phyloP scores from a whole-genome alignment of 2,329 filamentous ascomycete genomes.

The Diaporthe amygdali region DNA sequence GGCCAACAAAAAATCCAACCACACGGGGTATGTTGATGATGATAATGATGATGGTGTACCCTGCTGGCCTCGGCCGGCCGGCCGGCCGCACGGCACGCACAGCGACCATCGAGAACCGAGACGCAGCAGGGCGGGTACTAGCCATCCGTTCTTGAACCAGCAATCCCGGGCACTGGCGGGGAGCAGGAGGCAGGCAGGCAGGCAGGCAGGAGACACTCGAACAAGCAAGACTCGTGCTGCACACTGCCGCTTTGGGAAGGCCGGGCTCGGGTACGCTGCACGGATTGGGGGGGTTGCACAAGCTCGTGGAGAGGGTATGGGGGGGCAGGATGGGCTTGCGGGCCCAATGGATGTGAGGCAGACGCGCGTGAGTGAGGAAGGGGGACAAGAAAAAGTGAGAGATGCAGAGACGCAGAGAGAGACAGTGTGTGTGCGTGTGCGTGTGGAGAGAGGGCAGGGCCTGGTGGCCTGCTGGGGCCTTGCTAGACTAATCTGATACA shows the following conservation, averaged over 20 bases:
- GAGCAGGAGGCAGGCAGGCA: too few relatives aligned
- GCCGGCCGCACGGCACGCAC: not conserved
- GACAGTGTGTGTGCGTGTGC: too few relatives aligned
- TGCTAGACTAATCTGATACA: not conserved
- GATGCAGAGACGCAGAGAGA: not conserved
- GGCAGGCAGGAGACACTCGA: not conserved
- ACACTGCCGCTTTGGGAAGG: constrained; percentile 20
- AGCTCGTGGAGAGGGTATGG: not conserved
- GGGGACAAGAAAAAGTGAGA: not conserved
- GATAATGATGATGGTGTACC: too few relatives aligned
- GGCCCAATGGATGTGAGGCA: not conserved
- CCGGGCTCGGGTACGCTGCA: not conserved
- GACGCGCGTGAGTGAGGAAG: not conserved
- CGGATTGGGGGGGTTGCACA: not conserved
- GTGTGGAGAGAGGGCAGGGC: not conserved
- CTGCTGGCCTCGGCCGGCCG: not conserved
- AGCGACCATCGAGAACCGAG: not conserved
- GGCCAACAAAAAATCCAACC: not conserved
- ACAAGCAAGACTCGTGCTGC: constrained; percentile 18
- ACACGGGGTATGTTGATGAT: not conserved
- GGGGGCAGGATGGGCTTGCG: not conserved
- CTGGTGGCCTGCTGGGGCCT: not conserved
- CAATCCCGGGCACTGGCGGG: not conserved
- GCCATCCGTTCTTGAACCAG: not conserved
- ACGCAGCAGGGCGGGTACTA: not conserved